phyloP scores from a whole-genome alignment of 495 filamentous ascomycete genomes.

The Podospora tetraspora region DNA sequence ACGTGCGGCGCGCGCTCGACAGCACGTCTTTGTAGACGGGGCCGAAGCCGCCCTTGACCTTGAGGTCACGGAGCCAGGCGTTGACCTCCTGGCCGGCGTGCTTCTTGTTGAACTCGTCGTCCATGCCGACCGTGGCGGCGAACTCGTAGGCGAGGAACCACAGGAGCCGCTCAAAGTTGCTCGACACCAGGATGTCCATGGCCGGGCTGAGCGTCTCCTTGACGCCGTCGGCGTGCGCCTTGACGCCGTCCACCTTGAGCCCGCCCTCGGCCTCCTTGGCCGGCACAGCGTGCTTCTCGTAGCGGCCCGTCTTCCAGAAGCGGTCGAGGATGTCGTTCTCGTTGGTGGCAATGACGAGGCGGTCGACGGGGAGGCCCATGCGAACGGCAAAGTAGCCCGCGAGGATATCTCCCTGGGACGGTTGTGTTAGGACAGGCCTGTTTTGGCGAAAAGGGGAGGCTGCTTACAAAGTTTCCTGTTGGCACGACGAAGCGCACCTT shows the following conservation, averaged over 20 bases:
- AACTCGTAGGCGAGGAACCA: conserved; percentile 81
- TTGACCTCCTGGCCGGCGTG: conserved; percentile 62
- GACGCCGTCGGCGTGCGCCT: conserved; percentile 65
- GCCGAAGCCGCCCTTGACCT: conserved; percentile 71
- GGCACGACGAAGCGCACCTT: conserved; percentile 78
- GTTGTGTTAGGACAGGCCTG: neutral
- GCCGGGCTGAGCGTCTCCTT: conserved; percentile 29
- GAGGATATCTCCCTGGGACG: conserved; percentile 61
- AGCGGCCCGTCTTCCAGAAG: conserved; percentile 76
- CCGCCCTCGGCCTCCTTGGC: conserved; percentile 52
- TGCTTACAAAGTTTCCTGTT: conserved; percentile 76
- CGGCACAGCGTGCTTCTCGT: conserved; percentile 67
- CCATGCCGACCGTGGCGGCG: conserved; percentile 46
- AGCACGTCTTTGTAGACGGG: conserved; percentile 64
- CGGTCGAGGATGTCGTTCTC: conserved; percentile 86
- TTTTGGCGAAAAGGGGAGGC: neutral
- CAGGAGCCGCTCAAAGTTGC: conserved; percentile 94
- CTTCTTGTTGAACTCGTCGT: conserved; percentile 53
- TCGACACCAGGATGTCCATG: conserved; percentile 94
- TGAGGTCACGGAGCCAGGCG: conserved; percentile 69
- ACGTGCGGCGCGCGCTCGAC: conserved; percentile 56
- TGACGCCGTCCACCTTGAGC: conserved; percentile 53
- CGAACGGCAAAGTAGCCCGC: conserved; percentile 85
- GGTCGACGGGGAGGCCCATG: conserved; percentile 83
- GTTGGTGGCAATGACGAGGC: conserved; percentile 84